phyloP scores from a whole-genome alignment of 495 filamentous ascomycete genomes.

The Thozetella sp. region DNA sequence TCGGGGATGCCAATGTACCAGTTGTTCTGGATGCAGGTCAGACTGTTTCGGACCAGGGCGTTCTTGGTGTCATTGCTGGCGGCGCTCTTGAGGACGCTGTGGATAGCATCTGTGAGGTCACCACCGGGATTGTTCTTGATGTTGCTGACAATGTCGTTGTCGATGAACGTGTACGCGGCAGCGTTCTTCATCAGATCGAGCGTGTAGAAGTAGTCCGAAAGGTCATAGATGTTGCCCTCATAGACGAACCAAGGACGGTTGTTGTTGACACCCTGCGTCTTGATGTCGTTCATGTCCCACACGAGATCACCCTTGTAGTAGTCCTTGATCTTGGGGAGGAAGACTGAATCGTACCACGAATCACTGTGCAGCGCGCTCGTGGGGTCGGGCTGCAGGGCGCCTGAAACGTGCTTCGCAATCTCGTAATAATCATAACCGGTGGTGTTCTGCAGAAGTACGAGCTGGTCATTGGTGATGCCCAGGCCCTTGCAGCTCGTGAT shows the following conservation, averaged over 20 bases:
- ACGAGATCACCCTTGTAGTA: slow-evolving; percentile 90
- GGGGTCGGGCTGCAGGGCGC: slow-evolving; percentile 53
- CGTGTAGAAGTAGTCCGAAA: slow-evolving; percentile 90
- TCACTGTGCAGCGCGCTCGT: slow-evolving; percentile 58
- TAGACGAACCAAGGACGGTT: slow-evolving; percentile 81
- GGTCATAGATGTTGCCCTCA: slow-evolving; percentile 75
- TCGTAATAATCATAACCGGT: slow-evolving; percentile 44
- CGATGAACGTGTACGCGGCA: slow-evolving; percentile 67
- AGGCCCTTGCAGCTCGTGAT: slow-evolving; percentile 71
- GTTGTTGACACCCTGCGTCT: slow-evolving; percentile 63
- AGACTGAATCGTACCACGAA: slow-evolving; percentile 76
- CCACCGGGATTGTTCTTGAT: slow-evolving; percentile 74
- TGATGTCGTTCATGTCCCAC: slow-evolving; percentile 52
- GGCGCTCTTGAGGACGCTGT: slow-evolving; percentile 38
- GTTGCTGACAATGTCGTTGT: slow-evolving; percentile 59
- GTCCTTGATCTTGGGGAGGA: slow-evolving; percentile 78
- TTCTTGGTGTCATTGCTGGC: slow-evolving; percentile 33
- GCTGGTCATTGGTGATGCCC: slow-evolving; percentile 51
- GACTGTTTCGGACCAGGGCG: slow-evolving; percentile 51
- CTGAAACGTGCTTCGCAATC: slow-evolving; percentile 67
- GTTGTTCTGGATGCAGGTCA: slow-evolving; percentile 79
- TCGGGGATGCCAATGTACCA: slow-evolving; percentile 86
- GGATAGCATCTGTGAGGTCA: slow-evolving; percentile 72
- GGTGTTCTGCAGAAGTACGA: slow-evolving; percentile 63
- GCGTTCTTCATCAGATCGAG: slow-evolving; percentile 45